Conservation (phyloP, 257 asterid species). For the Rauvolfia tetraphylla region DNA sequence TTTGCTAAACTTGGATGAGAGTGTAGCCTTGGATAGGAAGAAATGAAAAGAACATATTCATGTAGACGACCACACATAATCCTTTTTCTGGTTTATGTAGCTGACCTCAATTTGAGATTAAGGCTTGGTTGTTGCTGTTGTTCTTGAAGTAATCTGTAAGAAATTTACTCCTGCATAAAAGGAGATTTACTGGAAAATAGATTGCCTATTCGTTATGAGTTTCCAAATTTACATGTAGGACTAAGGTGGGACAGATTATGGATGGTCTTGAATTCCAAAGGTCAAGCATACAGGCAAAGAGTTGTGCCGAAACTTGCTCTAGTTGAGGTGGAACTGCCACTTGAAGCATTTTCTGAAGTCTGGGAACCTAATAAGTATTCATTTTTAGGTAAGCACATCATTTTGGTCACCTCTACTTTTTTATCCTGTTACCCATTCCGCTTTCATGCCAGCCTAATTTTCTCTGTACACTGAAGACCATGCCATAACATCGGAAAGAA, state of each 20-base stretch:
- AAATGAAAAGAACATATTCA: too few species aligned
- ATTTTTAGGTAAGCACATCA: conserved; percentile 17
- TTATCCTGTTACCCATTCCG: neutral
- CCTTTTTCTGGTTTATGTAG: too few species aligned
- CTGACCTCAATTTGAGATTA: too few species aligned
- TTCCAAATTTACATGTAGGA: conserved; percentile 18
- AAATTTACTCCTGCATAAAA: neutral
- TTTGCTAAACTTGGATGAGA: too few species aligned
- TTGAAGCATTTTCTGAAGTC: conserved; percentile 21
- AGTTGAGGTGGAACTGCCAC: conserved; percentile 26
- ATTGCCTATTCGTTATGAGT: neutral
- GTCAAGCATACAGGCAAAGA: conserved; percentile 30
- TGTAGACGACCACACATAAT: too few species aligned
- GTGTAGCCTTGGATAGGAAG: too few species aligned
- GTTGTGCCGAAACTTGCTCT: conserved; percentile 32
- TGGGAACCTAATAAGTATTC: conserved; percentile 27
- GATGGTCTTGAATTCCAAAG: conserved; percentile 32
- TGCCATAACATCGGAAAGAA: too few species aligned
- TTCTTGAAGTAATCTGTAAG: neutral
- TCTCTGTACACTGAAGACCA: too few species aligned
- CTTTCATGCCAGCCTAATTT: too few species aligned
- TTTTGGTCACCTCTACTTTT: neutral
- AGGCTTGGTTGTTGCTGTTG: too few species aligned
- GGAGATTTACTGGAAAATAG: neutral
- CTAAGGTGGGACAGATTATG: conserved; percentile 33